Conservation (phyloP, 108 stramenopile species). For the Fragilariopsis cylindrus region DNA sequence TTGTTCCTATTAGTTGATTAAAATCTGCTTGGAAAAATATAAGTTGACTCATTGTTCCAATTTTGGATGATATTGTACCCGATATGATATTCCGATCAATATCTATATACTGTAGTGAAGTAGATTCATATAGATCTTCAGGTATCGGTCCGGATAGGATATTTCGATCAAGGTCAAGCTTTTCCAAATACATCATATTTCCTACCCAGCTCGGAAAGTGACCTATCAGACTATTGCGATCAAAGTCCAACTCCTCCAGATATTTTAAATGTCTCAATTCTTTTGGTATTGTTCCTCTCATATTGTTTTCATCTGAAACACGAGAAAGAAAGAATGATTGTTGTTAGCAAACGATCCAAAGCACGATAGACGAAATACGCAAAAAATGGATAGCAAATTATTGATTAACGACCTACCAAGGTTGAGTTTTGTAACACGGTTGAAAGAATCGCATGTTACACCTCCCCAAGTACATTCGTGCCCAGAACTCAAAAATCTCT, state of each 20-base stretch:
- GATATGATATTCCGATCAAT: constrained; percentile 48
- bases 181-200: constrained; percentile 21
- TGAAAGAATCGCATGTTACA: constrained; percentile 29
- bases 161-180: constrained; percentile 50
- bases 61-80: constrained; percentile 49
- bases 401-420: constrained; percentile 28
- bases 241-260: constrained; percentile 32
- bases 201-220: constrained; percentile 32
- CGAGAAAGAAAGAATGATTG: not conserved
- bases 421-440: constrained; percentile 28
- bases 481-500: constrained; percentile 32
- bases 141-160: constrained; percentile 45
- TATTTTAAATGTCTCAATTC: constrained; percentile 14
- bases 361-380: not conserved
- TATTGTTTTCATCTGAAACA: constrained; percentile 35
- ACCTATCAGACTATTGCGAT: constrained; percentile 32
- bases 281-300: constrained; percentile 26
- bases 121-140: constrained; percentile 32
- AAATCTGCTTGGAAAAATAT: constrained; percentile 46
- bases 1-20: constrained; percentile 51
- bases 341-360: not conserved
- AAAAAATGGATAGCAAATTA: not conserved
- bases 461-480: constrained; percentile 49
- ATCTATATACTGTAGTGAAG: constrained; percentile 37
- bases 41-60: constrained; percentile 50